These are phyloP conservation scores for Naganishia sp. DNA, from an alignment of 1,284 basidiomycete species.

Conservation along the genomic window DNA sequence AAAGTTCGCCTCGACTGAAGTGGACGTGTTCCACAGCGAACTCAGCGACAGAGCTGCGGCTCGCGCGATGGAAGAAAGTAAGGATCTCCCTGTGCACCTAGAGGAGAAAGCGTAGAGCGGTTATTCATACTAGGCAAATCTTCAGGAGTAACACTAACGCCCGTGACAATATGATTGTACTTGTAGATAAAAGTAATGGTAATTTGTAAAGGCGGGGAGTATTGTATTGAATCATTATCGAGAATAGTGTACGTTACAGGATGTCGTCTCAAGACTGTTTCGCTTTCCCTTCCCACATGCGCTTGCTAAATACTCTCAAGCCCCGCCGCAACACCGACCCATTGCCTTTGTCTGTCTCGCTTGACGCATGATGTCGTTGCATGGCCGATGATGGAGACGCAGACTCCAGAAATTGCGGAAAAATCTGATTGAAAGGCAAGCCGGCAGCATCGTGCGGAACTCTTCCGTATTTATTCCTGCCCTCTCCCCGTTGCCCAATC, in stretches of 20 bases:
- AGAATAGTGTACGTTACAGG: not conserved
- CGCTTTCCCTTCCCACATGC: not conserved
- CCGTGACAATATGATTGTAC: constrained; percentile 7
- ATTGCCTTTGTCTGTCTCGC: too few relatives aligned
- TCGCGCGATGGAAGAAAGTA: constrained; percentile 28
- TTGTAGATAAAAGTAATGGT: not conserved
- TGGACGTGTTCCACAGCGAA: constrained; percentile 32
- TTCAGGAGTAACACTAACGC: constrained; percentile 8
- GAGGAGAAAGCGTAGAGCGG: constrained; percentile 24
- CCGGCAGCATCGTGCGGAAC: too few relatives aligned
- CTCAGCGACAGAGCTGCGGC: constrained; percentile 20
- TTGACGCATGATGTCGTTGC: too few relatives aligned
- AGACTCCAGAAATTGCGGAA: too few relatives aligned
- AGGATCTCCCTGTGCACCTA: constrained; percentile 28
- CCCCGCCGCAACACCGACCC: too few relatives aligned
- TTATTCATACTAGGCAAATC: constrained; percentile 14
- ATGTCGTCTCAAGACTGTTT: too few relatives aligned
- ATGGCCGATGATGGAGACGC: too few relatives aligned
- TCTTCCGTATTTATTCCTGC: too few relatives aligned
- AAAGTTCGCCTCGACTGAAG: constrained; percentile 36
- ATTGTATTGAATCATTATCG: constrained; percentile 6
- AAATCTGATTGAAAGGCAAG: too few relatives aligned
- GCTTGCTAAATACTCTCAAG: too few relatives aligned
- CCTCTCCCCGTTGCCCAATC: too few relatives aligned
- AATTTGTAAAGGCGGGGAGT: constrained; percentile 16